These are phyloP conservation scores for Juncus inflexus DNA, from an alignment of 176 grass and related monocot genomes.

Conservation along the genomic window DNA sequence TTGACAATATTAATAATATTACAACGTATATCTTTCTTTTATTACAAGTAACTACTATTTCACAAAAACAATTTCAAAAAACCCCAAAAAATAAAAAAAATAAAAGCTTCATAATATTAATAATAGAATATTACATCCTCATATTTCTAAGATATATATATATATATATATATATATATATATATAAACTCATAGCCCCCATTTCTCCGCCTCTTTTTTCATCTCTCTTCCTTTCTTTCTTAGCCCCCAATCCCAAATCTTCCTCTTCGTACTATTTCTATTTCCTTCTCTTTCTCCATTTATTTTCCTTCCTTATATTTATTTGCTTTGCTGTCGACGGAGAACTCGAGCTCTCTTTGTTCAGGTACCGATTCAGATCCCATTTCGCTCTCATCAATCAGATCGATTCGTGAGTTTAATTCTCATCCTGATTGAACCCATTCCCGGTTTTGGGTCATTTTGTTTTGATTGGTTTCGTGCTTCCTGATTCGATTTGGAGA, in stretches of 20 bases:
- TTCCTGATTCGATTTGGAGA: constrained; percentile 1
- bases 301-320: constrained; percentile 1
- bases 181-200: constrained; percentile 6
- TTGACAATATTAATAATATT: too few species aligned
- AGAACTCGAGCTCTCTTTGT: constrained; percentile 2
- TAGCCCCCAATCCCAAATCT: neutral
- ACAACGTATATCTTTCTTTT: neutral
- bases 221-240: neutral
- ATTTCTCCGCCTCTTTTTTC: constrained; percentile 5
- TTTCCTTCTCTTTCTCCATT: constrained; percentile 8
- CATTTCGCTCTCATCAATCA: constrained; percentile 1
- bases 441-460: neutral
- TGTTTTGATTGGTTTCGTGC: neutral
- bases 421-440: neutral
- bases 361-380: neutral
- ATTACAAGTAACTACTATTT: constrained; percentile 1
- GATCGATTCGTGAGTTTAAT: constrained; percentile 12
- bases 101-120: too few species aligned
- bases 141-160: neutral
- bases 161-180: neutral
- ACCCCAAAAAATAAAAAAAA: neutral
- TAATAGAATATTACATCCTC: neutral
- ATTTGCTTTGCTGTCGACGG: neutral
- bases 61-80: neutral
- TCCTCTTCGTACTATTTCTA: too few species aligned